Percentiles rank a stretch among this genome's conserved stretches.
phyloP scores from a whole-genome alignment of 441 rosid genomes.

The Populus hybrid region DNA sequence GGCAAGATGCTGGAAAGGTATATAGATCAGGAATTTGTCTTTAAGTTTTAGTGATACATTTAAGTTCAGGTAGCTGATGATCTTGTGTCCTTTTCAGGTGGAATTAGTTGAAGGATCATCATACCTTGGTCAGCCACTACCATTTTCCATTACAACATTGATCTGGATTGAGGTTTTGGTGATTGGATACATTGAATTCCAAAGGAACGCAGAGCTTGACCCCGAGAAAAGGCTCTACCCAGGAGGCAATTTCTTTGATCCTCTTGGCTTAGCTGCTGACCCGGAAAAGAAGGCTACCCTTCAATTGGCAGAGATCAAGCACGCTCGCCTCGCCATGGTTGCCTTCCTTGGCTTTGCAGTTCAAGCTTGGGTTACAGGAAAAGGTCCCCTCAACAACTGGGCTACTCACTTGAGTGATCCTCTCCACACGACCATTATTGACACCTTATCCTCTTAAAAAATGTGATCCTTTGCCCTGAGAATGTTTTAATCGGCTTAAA shows the following conservation, averaged over 20 bases:
- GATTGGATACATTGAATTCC: conserved; percentile 93
- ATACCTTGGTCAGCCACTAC: conserved; percentile 86
- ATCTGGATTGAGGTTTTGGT: conserved; percentile 85
- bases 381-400: conserved; percentile 95
- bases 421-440: conserved; percentile 94
- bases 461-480: not conserved
- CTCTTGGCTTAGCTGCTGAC: conserved; percentile 73
- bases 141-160: conserved; percentile 76
- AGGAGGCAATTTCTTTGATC: conserved; percentile 81
- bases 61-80: no score
- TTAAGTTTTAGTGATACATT: not conserved
- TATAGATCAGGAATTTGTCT: not conserved
- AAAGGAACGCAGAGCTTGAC: conserved; percentile 87
- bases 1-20: conserved; percentile 99
- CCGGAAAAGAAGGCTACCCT: conserved; percentile 82
- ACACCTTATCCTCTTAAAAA: conserved; percentile 56
- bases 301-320: conserved; percentile 95
- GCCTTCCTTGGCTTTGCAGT: conserved; percentile 84
- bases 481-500: not conserved
- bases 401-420: conserved; percentile 94
- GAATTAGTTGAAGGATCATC: conserved; percentile 87
- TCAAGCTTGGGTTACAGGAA: conserved; percentile 81
- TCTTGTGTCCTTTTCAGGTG: conserved; percentile 41
- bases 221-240: conserved; percentile 88
- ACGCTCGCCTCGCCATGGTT: conserved; percentile 98